Evolutionary conservation across 2,329 filamentous ascomycete genomes (phyloP).

Genomic region (Colletotrichum kahawae): DNA sequence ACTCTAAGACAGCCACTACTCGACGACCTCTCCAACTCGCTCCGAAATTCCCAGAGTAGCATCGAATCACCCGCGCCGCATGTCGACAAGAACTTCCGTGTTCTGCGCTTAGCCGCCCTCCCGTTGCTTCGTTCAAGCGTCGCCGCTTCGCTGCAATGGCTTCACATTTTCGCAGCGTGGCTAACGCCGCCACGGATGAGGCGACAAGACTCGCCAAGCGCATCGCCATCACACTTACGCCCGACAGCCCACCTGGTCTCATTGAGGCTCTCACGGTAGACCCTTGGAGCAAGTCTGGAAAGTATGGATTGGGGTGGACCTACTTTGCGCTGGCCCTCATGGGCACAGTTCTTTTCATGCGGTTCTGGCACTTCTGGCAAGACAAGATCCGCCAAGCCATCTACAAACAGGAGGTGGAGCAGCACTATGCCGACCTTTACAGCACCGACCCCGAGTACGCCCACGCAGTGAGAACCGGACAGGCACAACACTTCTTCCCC

Average conservation of each 20-base stretch:
- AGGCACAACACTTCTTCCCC: slow-evolving; percentile 76
- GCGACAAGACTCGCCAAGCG: slow-evolving; percentile 53
- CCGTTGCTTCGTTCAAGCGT: slow-evolving; percentile 23
- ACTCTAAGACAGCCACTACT: background rate
- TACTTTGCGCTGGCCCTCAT: slow-evolving; percentile 83
- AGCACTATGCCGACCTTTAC: slow-evolving; percentile 63
- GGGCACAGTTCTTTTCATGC: slow-evolving; percentile 68
- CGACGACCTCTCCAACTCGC: background rate
- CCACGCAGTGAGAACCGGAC: slow-evolving; percentile 51
- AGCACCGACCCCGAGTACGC: slow-evolving; percentile 54
- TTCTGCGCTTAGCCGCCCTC: slow-evolving; percentile 30
- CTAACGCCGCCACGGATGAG: slow-evolving; percentile 36
- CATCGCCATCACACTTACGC: slow-evolving; percentile 64
- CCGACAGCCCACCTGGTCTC: slow-evolving; percentile 65
- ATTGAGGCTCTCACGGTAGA: slow-evolving; percentile 71
- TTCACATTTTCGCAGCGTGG: slow-evolving; percentile 36
- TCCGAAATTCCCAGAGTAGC: background rate
- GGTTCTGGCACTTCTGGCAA: slow-evolving; percentile 88
- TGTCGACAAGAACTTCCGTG: slow-evolving; percentile 28
- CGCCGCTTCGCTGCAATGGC: slow-evolving; percentile 40
- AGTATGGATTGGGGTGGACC: slow-evolving; percentile 87
- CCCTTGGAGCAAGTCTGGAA: slow-evolving; percentile 81
- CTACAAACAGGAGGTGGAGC: slow-evolving; percentile 81
- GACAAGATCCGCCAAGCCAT: slow-evolving; percentile 91
- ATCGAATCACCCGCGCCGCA: slow-evolving; percentile 19